Evolutionary conservation across 441 rosid species (phyloP).

Genomic region (Hura crepitans): DNA sequence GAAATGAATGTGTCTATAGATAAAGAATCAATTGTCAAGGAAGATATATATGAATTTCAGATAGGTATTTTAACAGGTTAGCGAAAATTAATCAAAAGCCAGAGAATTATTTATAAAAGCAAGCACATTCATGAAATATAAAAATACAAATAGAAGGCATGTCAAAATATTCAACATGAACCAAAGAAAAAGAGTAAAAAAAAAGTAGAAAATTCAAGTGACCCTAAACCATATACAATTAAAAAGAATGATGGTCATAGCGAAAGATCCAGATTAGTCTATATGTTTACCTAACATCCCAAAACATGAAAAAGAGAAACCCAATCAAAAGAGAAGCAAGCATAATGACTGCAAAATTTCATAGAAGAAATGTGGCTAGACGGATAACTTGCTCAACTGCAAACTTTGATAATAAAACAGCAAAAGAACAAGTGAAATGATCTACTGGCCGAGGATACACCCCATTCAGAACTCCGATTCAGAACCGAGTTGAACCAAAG

Average conservation of each 20-base stretch:
- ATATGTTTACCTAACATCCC: not conserved
- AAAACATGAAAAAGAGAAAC: not conserved
- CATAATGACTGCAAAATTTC: not conserved
- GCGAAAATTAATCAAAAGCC: not conserved
- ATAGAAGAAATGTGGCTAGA: not conserved
- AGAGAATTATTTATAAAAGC: not conserved
- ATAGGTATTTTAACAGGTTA: not conserved
- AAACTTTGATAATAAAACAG: not conserved
- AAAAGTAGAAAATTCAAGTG: not conserved
- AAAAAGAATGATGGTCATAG: not conserved
- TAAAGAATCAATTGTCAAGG: conserved; percentile 37
- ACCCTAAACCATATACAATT: not conserved
- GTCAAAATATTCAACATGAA: not conserved
- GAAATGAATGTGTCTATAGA: conserved; percentile 70
- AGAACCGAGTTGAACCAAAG: conserved; percentile 95
- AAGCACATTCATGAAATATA: not conserved
- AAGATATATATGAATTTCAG: conserved; percentile 14
- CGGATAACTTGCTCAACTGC: not conserved
- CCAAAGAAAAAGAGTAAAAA: too few species aligned
- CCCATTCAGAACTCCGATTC: conserved; percentile 97
- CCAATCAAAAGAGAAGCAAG: not conserved
- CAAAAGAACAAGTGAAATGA: not conserved
- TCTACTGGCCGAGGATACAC: conserved; percentile 67
- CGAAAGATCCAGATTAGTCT: too few species aligned
- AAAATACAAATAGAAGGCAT: conserved; percentile 4